Base-by-base conservation (phyloP, 257 asterid genomes). In the Solanum sparsipilum region DNA sequence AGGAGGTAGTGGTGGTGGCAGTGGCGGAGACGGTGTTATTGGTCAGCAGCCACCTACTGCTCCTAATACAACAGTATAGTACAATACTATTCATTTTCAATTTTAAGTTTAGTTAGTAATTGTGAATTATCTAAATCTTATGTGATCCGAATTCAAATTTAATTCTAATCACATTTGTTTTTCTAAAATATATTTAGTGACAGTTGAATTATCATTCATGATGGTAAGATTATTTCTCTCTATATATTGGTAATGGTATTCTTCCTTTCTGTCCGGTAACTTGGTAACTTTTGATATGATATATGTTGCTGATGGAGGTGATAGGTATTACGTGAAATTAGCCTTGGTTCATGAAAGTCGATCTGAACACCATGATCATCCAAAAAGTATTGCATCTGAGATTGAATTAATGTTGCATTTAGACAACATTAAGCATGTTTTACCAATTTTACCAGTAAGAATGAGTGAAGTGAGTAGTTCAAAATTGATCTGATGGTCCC, bases 31-130 rank as follows among this genome's bases (percentile, higher is more conserved):
- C 20, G 71, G 52, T 79, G 23, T 27, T 46, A 71, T 36, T 25
- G 31, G 81, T 36, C 79, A 60, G 29, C 63, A 56, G 6, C 91
- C 36, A 82, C 52, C 85, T 60, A 76, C 86, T 63, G 83, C 79
- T 63, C 44, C 91, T 27, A 86, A 89, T n/a, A 67, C 91, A 29
- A 87, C 89, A 87, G 89, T 86, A 87, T 92, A 92, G 88, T 84
- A 82, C 13, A 58, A 88, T 60, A 34, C 79, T 16, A 76, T 39
- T 76, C 63, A 25, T 23, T 74, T 79, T 36, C 83, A 29, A 58
- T 78, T 60, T 13, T 83, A 65, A 13, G 74, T 58, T 84, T 85
- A 70, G 48, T 56, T 2, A 79, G 25, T 86, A 70, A 86, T 83
- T 88, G 36, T 31, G 60, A 83, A 27, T 87, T 52, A 56, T 12